Evolutionary conservation across 345 rosid species (phyloP).

Genomic region (Microcos paniculata): DNA sequence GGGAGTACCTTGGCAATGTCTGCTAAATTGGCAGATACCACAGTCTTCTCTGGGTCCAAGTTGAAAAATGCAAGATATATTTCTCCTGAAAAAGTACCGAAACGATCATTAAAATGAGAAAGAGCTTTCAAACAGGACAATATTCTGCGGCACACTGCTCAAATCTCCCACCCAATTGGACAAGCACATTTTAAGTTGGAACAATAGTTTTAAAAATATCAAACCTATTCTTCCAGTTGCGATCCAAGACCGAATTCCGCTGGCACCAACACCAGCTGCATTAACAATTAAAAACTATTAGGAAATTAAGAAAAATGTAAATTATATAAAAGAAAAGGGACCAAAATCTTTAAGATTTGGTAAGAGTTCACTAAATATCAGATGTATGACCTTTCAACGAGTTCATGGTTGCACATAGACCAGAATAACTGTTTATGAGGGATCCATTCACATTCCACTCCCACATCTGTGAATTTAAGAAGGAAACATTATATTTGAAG

Average conservation of each 20-base stretch:
- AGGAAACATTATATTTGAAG: slow-evolving; percentile 6
- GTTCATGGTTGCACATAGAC: slow-evolving; percentile 75
- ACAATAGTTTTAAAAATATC: neutral
- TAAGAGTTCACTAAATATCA: neutral
- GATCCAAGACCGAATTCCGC: slow-evolving; percentile 78
- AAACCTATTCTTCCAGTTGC: slow-evolving; percentile 79
- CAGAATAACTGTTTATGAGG: slow-evolving; percentile 69
- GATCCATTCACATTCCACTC: slow-evolving; percentile 58
- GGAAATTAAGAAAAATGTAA: slow-evolving; percentile 6
- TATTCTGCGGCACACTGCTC: no score
- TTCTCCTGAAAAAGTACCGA: slow-evolving; percentile 36
- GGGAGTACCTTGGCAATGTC: slow-evolving; percentile 56
- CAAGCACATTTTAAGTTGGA: no score
- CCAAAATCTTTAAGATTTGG: no score
- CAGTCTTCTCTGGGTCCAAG: slow-evolving; percentile 42
- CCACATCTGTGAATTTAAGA: slow-evolving; percentile 69
- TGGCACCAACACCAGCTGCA: slow-evolving; percentile 34
- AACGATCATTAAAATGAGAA: slow-evolving; percentile 1
- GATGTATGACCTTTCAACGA: slow-evolving; percentile 47
- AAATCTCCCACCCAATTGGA: no score
- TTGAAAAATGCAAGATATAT: slow-evolving; percentile 64
- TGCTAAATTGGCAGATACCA: slow-evolving; percentile 53
- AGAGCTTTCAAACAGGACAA: neutral
- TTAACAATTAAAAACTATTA: neutral
- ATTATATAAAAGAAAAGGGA: no score